Evolutionary conservation across 352 stramenopile species (phyloP).

Genomic region (Halophytophthora polymorphica): DNA sequence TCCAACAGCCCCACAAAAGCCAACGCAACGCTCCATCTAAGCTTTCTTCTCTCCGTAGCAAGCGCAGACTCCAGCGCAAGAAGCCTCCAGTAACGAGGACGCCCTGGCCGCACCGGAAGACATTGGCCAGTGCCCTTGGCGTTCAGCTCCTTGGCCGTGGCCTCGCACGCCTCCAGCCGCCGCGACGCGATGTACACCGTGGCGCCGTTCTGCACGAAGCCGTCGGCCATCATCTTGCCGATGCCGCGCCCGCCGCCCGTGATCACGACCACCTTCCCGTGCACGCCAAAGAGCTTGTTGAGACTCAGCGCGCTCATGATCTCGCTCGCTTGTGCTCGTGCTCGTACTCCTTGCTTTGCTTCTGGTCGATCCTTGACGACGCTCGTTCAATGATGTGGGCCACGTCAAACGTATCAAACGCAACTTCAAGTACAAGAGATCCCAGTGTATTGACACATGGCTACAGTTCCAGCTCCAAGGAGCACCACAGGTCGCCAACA

Average conservation of each 20-base stretch:
- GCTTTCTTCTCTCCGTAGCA: too few species aligned
- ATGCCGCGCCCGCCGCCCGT: conserved; percentile 93
- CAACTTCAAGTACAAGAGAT: not conserved
- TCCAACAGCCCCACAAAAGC: not conserved
- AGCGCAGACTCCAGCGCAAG: too few species aligned
- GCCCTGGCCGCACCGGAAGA: conserved; percentile 51
- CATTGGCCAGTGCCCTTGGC: conserved; percentile 56
- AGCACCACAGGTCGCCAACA: not conserved
- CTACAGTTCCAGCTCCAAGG: not conserved
- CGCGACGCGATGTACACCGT: conserved; percentile 93
- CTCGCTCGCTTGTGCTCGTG: not conserved
- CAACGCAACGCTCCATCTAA: too few species aligned
- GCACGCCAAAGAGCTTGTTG: conserved; percentile 33
- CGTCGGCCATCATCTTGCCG: conserved; percentile 94
- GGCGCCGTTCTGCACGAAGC: conserved; percentile 89
- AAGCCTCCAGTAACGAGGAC: not conserved
- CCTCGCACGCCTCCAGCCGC: conserved; percentile 71
- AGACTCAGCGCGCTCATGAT: conserved; percentile 19
- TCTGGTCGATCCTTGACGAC: not conserved
- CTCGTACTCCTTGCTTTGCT: not conserved
- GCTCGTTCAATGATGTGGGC: not conserved
- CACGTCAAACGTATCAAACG: too few species aligned
- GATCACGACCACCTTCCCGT: conserved; percentile 86
- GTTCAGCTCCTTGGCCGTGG: conserved; percentile 70
- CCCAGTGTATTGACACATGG: not conserved